Conservation (phyloP, 768 basidiomycete species). For the Boletus rubroflammeus region DNA sequence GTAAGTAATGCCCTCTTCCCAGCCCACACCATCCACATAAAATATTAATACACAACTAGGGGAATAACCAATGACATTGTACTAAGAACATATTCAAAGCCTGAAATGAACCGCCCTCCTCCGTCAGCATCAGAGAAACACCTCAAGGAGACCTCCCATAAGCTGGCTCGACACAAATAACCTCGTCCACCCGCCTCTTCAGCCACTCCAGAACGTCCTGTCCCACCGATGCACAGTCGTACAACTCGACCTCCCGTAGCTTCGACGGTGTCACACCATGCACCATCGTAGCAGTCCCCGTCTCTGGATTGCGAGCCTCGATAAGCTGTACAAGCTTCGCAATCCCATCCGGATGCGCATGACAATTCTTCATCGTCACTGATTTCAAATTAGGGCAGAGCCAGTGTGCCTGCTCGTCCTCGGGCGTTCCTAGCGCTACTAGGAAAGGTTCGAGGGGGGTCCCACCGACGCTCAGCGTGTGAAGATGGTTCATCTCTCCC, state of each 20-base stretch:
- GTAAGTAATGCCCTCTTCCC: not conserved
- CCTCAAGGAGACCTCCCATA: constrained; percentile 39
- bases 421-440: constrained; percentile 52
- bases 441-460: constrained; percentile 65
- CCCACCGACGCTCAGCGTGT: constrained; percentile 59
- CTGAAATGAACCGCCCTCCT: not conserved
- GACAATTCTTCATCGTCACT: constrained; percentile 62
- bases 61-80: not conserved
- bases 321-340: constrained; percentile 69
- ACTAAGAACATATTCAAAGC: constrained; percentile 3
- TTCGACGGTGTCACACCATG: constrained; percentile 50
- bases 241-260: constrained; percentile 56
- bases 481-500: constrained; percentile 52
- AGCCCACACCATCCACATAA: constrained; percentile 2
- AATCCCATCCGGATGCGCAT: constrained; percentile 61
- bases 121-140: not conserved
- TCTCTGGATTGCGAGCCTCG: constrained; percentile 64
- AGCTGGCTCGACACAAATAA: constrained; percentile 57
- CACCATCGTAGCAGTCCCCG: constrained; percentile 32
- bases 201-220: constrained; percentile 71
- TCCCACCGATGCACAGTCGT: constrained; percentile 63
- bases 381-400: constrained; percentile 58
- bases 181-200: constrained; percentile 55
- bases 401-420: constrained; percentile 59
- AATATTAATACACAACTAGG: constrained; percentile 20